Base-by-base conservation (phyloP, 257 asterid genomes). In the Verbena officinalis region DNA sequence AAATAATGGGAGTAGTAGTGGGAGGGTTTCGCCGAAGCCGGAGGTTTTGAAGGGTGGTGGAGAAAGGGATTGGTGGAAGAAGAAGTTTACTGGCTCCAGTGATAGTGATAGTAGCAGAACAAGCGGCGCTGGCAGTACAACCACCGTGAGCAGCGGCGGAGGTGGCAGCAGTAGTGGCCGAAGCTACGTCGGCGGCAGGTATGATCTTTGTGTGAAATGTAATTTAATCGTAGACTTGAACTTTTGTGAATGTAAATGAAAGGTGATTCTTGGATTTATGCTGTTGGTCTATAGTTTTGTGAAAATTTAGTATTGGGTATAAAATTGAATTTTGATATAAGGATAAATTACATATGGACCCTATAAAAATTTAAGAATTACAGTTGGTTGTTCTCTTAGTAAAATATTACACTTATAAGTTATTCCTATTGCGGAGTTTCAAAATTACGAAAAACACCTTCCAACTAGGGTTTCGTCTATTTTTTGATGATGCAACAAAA, bases 1-100 rank as follows among this genome's bases (percentile, higher is more conserved):
- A 33, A 57, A 71, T 16, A 64, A 22, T 36, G 40, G 40, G 4
- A 36, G 40, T 61, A 17, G 23, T 2, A 65, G 78, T 36, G 83
- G 84, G 16, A 82, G 68, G 33, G 84, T 83, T 70, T 80, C 89
- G 8, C 82, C 85, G 2, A 84, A 72, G 64, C 78, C 87, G 20
- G 85, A 73, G 65, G 72, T 17, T 15, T 62, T 33, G 19, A 76
- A 80, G 61, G 77, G 78, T 23, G 57, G 59, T 20, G 71, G 75
- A 6, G 95, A 85, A 33, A 75, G 65, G 72, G 95, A 91, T n/a
- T 91, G 95, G 94, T 86, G 96, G 97, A 88, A 83, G 91, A 90
- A 82, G 65, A 81, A 77, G 64, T 77, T 82, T 53, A 59, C 75
- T 7, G 77, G 74, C 7, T 89, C 96, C 11, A 81, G 81, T 48